Evolutionary conservation across 371 early-diverging fungal genomes (phyloP).

Genomic region (Syncephalis plumigaleata): DNA sequence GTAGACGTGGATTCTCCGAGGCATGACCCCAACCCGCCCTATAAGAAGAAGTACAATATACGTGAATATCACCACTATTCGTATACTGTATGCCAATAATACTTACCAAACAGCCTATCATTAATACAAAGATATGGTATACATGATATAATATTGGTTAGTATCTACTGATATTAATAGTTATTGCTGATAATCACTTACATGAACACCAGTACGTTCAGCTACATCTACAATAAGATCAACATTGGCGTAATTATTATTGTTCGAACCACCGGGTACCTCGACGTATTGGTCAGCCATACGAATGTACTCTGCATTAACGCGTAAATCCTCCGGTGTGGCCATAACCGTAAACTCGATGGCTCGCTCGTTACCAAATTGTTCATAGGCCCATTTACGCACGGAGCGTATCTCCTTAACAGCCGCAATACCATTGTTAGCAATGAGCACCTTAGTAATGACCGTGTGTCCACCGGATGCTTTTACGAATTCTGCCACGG

Average conservation of each 20-base stretch:
- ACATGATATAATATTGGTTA: too few relatives aligned
- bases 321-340: conserved; percentile 92
- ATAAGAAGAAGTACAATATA: conserved; percentile 4
- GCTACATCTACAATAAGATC: conserved; percentile 95
- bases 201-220: conserved; percentile 84
- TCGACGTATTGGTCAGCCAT: conserved; percentile 97
- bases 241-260: conserved; percentile 97
- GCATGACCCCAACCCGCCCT: conserved; percentile 96
- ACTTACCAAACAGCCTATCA: conserved; percentile 51
- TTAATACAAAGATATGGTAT: too few relatives aligned
- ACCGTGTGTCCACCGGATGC: conserved; percentile 72
- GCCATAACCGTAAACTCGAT: conserved; percentile 97
- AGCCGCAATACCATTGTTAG: conserved; percentile 99
- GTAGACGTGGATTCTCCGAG: conserved; percentile 93
- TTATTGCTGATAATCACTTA: conserved; percentile 7
- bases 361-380: conserved; percentile 89
- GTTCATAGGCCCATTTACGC: conserved; percentile 95
- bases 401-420: conserved; percentile 97
- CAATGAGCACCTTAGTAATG: conserved; percentile 81
- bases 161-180: too few relatives aligned
- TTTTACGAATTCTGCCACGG: conserved; percentile 56
- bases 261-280: conserved; percentile 90
- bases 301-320: conserved; percentile 96
- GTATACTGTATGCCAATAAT: too few relatives aligned
- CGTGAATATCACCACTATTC: neutral